phyloP scores from a whole-genome alignment of 441 rosid species.

The Arabidopsis hybrid region DNA sequence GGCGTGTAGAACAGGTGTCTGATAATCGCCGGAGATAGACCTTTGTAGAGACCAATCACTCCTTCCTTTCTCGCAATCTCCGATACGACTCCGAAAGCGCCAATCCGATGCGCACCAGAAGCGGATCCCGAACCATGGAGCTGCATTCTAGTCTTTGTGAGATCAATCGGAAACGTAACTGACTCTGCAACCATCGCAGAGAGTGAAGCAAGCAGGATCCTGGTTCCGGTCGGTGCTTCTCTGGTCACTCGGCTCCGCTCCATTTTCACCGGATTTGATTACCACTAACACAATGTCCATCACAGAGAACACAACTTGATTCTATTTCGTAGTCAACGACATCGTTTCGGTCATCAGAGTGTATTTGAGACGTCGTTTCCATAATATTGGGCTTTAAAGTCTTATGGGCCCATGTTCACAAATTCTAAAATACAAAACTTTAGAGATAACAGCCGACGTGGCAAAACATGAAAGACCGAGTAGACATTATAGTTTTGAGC shows the following conservation, averaged over 20 bases:
- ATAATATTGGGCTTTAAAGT: not conserved
- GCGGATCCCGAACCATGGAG: slow-evolving; percentile 52
- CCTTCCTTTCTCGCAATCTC: slow-evolving; percentile 68
- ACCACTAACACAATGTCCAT: not conserved
- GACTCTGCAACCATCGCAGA: slow-evolving; percentile 93
- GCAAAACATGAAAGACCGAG: too few relatives aligned
- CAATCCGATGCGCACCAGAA: slow-evolving; percentile 43
- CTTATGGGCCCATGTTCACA: slow-evolving; percentile 9
- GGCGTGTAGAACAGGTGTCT: slow-evolving; percentile 85
- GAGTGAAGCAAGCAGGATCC: slow-evolving; percentile 65
- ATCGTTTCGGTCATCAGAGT: not conserved
- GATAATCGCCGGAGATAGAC: slow-evolving; percentile 78
- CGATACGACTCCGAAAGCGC: slow-evolving; percentile 61
- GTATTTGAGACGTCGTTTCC: not conserved
- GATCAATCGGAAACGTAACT: slow-evolving; percentile 81
- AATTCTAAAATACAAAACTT: not conserved
- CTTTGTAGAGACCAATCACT: slow-evolving; percentile 63
- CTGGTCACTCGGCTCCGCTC: slow-evolving; percentile 33
- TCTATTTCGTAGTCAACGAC: not conserved
- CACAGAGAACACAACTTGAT: not conserved
- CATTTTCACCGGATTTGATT: slow-evolving; percentile 33
- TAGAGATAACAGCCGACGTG: slow-evolving; percentile 13
- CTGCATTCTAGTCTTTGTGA: slow-evolving; percentile 88
- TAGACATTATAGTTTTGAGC: slow-evolving; percentile 10
- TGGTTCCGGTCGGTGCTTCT: slow-evolving; percentile 45